phyloP scores from a whole-genome alignment of 73 alveolate species.

The Paramecium sonneborni region DNA sequence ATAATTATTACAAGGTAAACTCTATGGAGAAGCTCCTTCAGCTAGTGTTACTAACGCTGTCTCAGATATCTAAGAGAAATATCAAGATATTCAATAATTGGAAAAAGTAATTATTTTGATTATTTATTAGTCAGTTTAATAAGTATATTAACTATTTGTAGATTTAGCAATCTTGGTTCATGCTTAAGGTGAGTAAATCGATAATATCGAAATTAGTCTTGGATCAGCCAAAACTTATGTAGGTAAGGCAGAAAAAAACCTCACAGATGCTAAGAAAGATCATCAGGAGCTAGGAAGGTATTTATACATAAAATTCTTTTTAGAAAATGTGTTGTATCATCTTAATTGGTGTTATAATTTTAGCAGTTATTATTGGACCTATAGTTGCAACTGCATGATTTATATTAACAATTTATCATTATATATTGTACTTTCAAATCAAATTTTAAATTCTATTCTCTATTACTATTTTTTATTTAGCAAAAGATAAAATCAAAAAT shows the following conservation, averaged over 20 bases:
- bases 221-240: conserved; percentile 35
- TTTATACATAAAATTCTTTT: not conserved
- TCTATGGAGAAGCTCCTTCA: conserved; percentile 39
- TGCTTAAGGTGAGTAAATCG: not conserved
- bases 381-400: conserved; percentile 12
- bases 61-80: conserved; percentile 17
- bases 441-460: too few relatives aligned
- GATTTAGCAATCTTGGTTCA: conserved; percentile 37
- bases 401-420: too few relatives aligned
- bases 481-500: too few relatives aligned
- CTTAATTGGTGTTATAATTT: conserved; percentile 10
- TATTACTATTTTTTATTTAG: too few relatives aligned
- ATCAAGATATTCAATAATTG: conserved; percentile 10
- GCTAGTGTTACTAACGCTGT: not conserved
- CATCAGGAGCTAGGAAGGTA: conserved; percentile 32
- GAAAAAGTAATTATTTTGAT: not conserved
- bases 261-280: not conserved
- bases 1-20: conserved; percentile 17
- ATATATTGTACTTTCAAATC: too few relatives aligned
- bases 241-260: not conserved
- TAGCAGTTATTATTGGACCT: conserved; percentile 18
- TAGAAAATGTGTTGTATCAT: conserved; percentile 46
- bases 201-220: conserved; percentile 8
- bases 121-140: not conserved
- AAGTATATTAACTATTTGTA: not conserved